Evolutionary conservation across 164 flowering plant species (phyloP).

Genomic region (Santalum album): DNA sequence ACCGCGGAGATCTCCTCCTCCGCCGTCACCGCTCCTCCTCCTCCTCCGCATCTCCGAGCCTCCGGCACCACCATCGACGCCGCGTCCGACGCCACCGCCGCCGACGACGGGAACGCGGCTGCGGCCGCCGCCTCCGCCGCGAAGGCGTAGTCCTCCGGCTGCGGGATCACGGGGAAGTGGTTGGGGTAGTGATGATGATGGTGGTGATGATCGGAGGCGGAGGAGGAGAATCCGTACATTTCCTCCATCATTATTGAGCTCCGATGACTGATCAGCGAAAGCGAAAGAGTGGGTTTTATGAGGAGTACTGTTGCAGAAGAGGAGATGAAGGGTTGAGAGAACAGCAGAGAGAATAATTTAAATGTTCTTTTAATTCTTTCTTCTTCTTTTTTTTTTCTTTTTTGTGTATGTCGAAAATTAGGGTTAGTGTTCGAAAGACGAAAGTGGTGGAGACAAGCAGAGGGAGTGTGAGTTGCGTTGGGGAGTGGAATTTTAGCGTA

Average conservation of each 20-base stretch:
- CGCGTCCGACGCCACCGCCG: constrained; percentile 16
- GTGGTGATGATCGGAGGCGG: neutral
- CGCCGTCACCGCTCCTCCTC: neutral
- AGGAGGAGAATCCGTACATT: constrained; percentile 17
- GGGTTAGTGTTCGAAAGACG: too few relatives aligned
- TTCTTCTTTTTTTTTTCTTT: too few relatives aligned
- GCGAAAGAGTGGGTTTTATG: neutral
- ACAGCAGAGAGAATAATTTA: too few relatives aligned
- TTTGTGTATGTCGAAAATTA: too few relatives aligned
- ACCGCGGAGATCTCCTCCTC: constrained; percentile 22
- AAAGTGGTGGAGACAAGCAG: constrained; percentile 1
- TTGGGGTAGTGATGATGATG: too few relatives aligned
- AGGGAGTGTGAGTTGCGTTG: constrained; percentile 1
- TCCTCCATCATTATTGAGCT: constrained; percentile 18
- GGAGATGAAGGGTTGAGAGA: neutral
- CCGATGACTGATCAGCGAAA: neutral
- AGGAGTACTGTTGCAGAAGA: neutral
- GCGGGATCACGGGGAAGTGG: neutral
- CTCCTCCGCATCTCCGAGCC: constrained; percentile 8
- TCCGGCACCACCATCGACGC: constrained; percentile 18
- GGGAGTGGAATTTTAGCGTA: constrained; percentile 26
- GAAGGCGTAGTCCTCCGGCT: constrained; percentile 1
- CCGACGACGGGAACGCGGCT: constrained; percentile 15
- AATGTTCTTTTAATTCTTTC: neutral
- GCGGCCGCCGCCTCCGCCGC: neutral